phyloP scores from a whole-genome alignment of 2,329 filamentous ascomycete genomes.

The Aspergillus sp. region DNA sequence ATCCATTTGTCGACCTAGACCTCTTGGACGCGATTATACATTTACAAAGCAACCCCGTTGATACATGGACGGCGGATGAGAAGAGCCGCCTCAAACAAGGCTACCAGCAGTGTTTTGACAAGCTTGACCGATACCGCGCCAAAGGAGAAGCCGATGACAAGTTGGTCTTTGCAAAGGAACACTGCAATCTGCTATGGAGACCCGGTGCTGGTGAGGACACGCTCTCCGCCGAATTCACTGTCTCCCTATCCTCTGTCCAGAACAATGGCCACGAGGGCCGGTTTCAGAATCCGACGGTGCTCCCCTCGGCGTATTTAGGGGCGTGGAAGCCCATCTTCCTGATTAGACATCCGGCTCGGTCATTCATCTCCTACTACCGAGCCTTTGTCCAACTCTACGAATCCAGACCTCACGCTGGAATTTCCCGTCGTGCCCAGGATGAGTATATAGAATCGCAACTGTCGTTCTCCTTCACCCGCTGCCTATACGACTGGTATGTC shows the following conservation, averaged over 20 bases:
- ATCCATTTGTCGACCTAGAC: neutral
- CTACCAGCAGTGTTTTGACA: neutral
- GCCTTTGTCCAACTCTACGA: neutral
- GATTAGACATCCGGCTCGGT: neutral
- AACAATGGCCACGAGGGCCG: neutral
- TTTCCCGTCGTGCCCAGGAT: neutral
- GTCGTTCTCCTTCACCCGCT: neutral
- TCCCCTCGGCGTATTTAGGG: neutral
- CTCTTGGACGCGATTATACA: neutral
- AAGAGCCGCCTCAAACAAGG: neutral
- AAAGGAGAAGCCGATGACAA: neutral
- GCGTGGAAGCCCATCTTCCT: neutral
- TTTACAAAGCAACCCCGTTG: neutral
- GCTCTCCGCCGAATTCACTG: neutral
- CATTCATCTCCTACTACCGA: neutral
- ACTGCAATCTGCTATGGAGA: neutral
- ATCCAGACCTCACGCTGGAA: neutral
- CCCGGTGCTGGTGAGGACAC: neutral
- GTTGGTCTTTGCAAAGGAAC: neutral
- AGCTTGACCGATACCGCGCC: neutral
- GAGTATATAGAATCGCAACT: neutral
- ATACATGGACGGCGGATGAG: neutral
- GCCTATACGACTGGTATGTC: neutral
- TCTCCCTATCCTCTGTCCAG: neutral
- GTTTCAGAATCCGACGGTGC: neutral